Base-by-base conservation (phyloP, 129 eudicot species). In the Tagetes patula region DNA sequence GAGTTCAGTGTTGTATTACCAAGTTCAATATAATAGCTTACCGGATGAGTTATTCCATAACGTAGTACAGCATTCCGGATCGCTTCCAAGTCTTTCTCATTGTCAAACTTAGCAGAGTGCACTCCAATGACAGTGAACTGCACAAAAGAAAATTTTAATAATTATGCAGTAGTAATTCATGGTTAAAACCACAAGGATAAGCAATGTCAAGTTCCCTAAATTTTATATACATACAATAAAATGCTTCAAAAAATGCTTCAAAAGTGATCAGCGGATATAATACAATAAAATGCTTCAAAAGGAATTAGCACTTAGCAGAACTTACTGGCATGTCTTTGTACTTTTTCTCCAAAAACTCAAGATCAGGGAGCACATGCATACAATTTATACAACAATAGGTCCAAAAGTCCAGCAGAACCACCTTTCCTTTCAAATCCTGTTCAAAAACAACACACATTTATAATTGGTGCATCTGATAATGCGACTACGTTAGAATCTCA, bases 341-440 rank as follows among this genome's bases (percentile, higher is more conserved):
- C 74, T 94, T 90, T 64, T 85, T 90, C 93, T 94, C 99, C 75
- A 94, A 74, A 70, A 82, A 94, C 86, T 90, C 97, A 27, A 94
- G 88, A 81, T 94, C 99, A 6, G 99, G 99, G 65, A 94, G 84
- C 60, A 94, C 99, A 74, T 94, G 99, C 97, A 94, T 94, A 74
- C 99, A 94, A 75, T 94, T 94, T 79, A 94, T 94, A 68, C 99
- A 94, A 60, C 99, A 94, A 69, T 94, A 94, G 72, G 99, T 94
- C 99, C 99, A 94, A 80, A 94, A 94, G 80, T 94, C 99, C 70
- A 94, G 82, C 69, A 94, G 77, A 81, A 94, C 96, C 82, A 94
- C 97, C 79, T 94, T 90, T 45, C 99, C 99, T 84, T 88, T 90
- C 84, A 94, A 83, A 74, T 94, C 99, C 99, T 94, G 87, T 70